phyloP scores from a whole-genome alignment of 495 filamentous ascomycete genomes.

The Xylaria acuta region DNA sequence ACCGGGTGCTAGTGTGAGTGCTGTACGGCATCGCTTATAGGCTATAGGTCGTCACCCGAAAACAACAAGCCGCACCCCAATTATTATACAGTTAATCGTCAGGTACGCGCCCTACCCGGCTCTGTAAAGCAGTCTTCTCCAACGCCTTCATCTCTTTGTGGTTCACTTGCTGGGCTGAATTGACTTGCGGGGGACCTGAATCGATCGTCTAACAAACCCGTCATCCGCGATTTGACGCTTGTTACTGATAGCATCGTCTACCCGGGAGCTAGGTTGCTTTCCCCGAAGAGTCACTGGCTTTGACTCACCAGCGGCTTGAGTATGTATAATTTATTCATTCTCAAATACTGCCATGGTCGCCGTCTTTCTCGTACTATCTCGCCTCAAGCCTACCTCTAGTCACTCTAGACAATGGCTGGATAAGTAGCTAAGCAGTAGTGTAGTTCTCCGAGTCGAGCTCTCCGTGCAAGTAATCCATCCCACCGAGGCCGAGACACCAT shows the following conservation, averaged over 20 bases:
- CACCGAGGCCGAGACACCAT: conserved; percentile 21
- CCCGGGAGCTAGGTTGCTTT: neutral
- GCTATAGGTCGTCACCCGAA: conserved; percentile 5
- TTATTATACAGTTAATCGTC: neutral
- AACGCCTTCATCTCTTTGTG: neutral
- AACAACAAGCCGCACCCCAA: neutral
- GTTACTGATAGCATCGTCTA: neutral
- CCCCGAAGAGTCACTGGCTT: conserved; percentile 10
- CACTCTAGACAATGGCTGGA: neutral
- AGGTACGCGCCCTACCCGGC: conserved; percentile 1
- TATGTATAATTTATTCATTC: neutral
- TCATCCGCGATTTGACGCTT: neutral
- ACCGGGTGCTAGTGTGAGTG: conserved; percentile 15
- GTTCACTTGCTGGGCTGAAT: neutral
- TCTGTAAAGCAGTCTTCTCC: neutral
- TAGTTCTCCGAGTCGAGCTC: neutral
- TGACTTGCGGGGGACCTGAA: neutral
- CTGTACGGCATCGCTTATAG: conserved; percentile 9
- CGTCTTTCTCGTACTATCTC: neutral
- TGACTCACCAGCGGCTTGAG: conserved; percentile 11
- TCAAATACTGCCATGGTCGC: neutral
- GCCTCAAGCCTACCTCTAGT: neutral
- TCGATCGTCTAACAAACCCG: neutral
- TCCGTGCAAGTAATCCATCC: neutral
- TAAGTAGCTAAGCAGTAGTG: neutral